These are phyloP conservation scores for Heterobasidion occidentale DNA, from an alignment of 1,284 basidiomycete species.

Conservation along the genomic window DNA sequence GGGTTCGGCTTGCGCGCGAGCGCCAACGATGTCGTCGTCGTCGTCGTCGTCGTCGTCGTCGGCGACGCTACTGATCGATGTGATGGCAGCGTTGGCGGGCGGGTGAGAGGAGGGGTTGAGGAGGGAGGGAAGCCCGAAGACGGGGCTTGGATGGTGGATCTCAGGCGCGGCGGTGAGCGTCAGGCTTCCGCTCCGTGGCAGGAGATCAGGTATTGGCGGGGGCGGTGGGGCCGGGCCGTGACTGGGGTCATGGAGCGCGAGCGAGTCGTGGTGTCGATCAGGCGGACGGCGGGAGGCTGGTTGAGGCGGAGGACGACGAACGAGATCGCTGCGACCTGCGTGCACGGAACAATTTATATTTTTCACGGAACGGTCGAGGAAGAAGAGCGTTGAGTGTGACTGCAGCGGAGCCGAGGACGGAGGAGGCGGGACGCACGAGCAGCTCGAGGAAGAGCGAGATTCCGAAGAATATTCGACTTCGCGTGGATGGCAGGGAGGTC, in stretches of 20 bases:
- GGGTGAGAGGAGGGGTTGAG: slow-evolving; percentile 12
- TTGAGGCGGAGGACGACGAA: slow-evolving; percentile 48
- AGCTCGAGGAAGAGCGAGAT: slow-evolving; percentile 40
- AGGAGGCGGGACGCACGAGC: slow-evolving; percentile 30
- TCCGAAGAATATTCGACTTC: slow-evolving; percentile 37
- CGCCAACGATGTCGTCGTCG: slow-evolving; percentile 8
- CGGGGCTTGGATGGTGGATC: slow-evolving; percentile 27
- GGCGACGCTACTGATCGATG: slow-evolving; percentile 6
- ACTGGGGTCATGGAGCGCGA: slow-evolving; percentile 11
- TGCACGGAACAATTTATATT: background rate
- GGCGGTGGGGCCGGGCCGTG: slow-evolving; percentile 3
- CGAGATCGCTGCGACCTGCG: slow-evolving; percentile 42
- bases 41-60: slow-evolving; percentile 14
- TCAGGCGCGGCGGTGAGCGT: slow-evolving; percentile 30
- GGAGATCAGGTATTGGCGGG: background rate
- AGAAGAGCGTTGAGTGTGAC: background rate
- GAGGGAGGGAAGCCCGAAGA: slow-evolving; percentile 64
- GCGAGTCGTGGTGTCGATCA: slow-evolving; percentile 47
- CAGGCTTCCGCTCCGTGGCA: slow-evolving; percentile 42
- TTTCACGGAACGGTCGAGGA: background rate
- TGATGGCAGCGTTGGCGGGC: slow-evolving; percentile 1
- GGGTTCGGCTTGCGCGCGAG: background rate
- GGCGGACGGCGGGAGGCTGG: slow-evolving; percentile 57
- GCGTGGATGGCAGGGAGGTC: slow-evolving; percentile 23
- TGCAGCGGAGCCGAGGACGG: slow-evolving; percentile 6